A percentile compares a stretch with the other conserved stretches of the same genome.
Evolutionary conservation across 148 eudicot species (phyloP).

Genomic region (Chenopodium album): DNA sequence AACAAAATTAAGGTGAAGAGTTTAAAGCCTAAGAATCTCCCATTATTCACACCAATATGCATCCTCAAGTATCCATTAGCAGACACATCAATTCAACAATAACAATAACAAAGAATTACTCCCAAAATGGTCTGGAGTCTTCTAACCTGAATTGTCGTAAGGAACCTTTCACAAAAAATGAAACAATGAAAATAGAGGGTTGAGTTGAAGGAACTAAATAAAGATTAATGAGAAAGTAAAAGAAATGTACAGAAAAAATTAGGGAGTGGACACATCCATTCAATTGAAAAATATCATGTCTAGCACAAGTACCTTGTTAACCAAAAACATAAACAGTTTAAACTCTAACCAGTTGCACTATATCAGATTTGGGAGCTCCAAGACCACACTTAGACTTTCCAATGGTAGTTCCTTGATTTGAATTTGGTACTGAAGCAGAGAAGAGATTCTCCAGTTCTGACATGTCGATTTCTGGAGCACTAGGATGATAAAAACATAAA

Average conservation of each 20-base stretch:
- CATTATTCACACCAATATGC: neutral
- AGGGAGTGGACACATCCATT: neutral
- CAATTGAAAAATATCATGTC: neutral
- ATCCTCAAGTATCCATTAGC: neutral
- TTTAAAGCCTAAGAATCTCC: neutral
- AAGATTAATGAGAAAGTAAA: no score
- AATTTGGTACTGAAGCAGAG: conserved; percentile 65
- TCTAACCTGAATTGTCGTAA: no score
- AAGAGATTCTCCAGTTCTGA: conserved; percentile 85
- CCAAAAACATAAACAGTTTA: neutral
- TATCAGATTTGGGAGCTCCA: conserved; percentile 55
- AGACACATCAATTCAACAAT: neutral
- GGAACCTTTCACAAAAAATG: no score
- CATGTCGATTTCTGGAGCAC: conserved; percentile 94
- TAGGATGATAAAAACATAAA: conserved; percentile 22
- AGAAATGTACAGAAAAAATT: no score
- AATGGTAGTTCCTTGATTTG: conserved; percentile 44
- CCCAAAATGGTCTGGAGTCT: no score
- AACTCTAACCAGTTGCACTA: conserved; percentile 67
- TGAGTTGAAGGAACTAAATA: no score
- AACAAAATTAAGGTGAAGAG: no score
- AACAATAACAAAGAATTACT: no score
- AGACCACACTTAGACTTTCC: conserved; percentile 46
- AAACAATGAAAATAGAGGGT: no score
- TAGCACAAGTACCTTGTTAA: neutral